Conservation (phyloP, 441 rosid species). For the Erodium moschatum region DNA sequence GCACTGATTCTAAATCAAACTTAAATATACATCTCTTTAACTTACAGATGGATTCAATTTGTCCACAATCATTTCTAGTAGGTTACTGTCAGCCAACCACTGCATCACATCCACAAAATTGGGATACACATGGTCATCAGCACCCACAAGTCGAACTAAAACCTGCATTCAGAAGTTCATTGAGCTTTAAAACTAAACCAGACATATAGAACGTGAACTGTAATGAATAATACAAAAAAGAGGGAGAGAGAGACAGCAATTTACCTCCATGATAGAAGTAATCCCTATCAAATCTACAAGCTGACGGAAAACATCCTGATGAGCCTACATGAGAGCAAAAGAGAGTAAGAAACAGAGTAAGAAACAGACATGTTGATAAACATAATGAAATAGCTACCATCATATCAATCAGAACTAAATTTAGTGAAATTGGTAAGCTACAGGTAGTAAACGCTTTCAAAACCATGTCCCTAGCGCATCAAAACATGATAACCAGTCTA, state of each 20-base stretch:
- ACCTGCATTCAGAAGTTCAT: conserved; percentile 38
- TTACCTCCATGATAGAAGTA: conserved; percentile 97
- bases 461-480: not conserved
- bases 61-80: conserved; percentile 91
- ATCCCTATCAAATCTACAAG: conserved; percentile 91
- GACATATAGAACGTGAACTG: not conserved
- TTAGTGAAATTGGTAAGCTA: not conserved
- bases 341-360: conserved; percentile 5
- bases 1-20: not conserved
- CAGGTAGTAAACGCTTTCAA: not conserved
- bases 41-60: conserved; percentile 83
- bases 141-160: conserved; percentile 87
- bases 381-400: not conserved
- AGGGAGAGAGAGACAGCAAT: conserved; percentile 8
- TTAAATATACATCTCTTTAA: conserved; percentile 11
- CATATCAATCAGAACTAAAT: not conserved
- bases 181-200: not conserved
- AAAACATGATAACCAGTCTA: not conserved
- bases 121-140: conserved; percentile 90
- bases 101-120: conserved; percentile 93
- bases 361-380: not conserved
- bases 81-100: conserved; percentile 83
- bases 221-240: conserved; percentile 13
- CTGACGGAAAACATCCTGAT: conserved; percentile 62
- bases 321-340: conserved; percentile 42